Base-by-base conservation (phyloP, 495 filamentous ascomycete species). In the Penicillium atrosanguineum region DNA sequence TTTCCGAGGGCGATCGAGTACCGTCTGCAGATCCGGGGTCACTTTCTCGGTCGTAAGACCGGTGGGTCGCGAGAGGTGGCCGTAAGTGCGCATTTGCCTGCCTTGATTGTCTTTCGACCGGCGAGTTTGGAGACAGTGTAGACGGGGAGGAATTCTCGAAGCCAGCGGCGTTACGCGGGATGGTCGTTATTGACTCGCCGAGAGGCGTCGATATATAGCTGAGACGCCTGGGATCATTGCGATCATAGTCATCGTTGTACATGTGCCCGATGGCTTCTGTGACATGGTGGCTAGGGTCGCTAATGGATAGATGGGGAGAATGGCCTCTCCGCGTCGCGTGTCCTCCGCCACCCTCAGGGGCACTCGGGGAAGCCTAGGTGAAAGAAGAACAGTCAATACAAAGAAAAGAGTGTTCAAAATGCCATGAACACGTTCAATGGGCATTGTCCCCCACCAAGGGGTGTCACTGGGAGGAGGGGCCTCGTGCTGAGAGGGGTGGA, bases 181-280 rank as follows among this genome's bases (percentile, higher is more conserved):
- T 65, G 26, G 73, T 83, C 59, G 70, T 73, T 66, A 75, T 76
- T 51, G 64, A 61, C 57, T 71, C 71, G 67, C 64, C 68, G 37
- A 77, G 72, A 18, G 84, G 80, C 2, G 82, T 80, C 29, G 75
- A 63, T 50, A 84, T 74, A 72, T 87, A 88, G 65, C 83, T 88
- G 46, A 87, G 71, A 41, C 85, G 85, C 47, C 83, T 72, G 8
- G 77, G 74, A 40, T 86, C 79, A 61, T 77, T 72, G 61, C 72
- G 79, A 56, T 88, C 83, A 63, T 90, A 86, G 67, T 88, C 84
- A 65, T 92, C 87, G 62, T 87, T 89, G 73, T 98, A 98, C 85
- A 97, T 86, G 65, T 94, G 90, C 36, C 91, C 92, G 65, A 98
- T 97, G 42, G 92, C 89, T 66, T 98, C 94, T 36, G 94, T 98